A percentile compares a stretch with the other conserved stretches of the same genome.
Conservation (phyloP, 441 rosid species). For the Isatis lusitanica region DNA sequence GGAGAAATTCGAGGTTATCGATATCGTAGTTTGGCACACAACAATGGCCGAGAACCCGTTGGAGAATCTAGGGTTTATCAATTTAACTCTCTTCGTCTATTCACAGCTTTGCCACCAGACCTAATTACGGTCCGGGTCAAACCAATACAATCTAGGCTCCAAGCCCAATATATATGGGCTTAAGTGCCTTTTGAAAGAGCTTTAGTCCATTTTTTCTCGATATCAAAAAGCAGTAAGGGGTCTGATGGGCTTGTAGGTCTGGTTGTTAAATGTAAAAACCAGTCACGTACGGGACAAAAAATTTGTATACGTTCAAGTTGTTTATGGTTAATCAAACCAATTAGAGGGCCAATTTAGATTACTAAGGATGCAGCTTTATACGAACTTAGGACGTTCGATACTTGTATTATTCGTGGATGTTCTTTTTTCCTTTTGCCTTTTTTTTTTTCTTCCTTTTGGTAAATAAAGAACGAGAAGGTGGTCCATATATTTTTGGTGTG, state of each 20-base stretch:
- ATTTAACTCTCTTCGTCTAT: not conserved
- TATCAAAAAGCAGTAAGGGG: not conserved
- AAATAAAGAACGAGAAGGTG: constrained; percentile 8
- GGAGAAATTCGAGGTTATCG: not conserved
- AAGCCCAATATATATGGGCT: constrained; percentile 8
- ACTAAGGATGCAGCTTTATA: not conserved
- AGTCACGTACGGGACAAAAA: not conserved
- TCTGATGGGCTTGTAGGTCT: not conserved
- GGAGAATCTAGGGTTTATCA: constrained; percentile 30
- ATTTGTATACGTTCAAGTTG: not conserved
- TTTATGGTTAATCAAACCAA: not conserved
- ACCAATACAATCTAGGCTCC: not conserved
- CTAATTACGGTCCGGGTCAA: constrained; percentile 9
- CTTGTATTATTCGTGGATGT: not conserved
- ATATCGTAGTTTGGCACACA: not conserved
- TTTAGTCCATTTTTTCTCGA: not conserved
- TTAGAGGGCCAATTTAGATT: not conserved
- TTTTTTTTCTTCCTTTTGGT: not conserved
- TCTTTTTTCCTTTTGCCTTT: not conserved
- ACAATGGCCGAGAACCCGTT: not conserved
- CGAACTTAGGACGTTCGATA: not conserved
- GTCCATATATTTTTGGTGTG: constrained; percentile 30
- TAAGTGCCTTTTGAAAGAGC: not conserved
- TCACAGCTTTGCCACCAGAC: constrained; percentile 19
- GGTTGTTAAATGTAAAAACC: not conserved